phyloP scores from a whole-genome alignment of 2,329 filamentous ascomycete genomes.

The Ophiostoma pallidulum region DNA sequence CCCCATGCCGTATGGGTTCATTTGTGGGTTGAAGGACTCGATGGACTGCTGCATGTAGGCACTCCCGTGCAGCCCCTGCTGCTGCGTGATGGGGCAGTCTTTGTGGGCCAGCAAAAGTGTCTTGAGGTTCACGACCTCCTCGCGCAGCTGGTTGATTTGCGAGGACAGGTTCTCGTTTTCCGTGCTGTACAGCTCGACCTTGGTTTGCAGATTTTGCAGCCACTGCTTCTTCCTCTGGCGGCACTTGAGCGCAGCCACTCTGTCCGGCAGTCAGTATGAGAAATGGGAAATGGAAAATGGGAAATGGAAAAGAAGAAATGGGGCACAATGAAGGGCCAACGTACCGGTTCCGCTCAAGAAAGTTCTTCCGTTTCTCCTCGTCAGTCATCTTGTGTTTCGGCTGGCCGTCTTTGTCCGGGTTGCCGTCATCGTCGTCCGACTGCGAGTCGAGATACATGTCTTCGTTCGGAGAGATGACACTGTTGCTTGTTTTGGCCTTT shows the following conservation, averaged over 20 bases:
- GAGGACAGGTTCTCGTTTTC: constrained; percentile 84
- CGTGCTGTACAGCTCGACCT: constrained; percentile 84
- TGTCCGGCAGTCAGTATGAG: constrained; percentile 32
- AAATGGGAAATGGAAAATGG: background rate
- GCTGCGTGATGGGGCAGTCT: constrained; percentile 86
- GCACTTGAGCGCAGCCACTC: constrained; percentile 92
- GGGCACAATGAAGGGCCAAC: background rate
- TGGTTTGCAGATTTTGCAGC: constrained; percentile 87
- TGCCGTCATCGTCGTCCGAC: constrained; percentile 38
- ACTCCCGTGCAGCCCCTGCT: constrained; percentile 58
- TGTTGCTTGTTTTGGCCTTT: constrained; percentile 52
- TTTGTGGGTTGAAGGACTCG: constrained; percentile 45
- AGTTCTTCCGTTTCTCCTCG: constrained; percentile 97
- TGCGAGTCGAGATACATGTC: constrained; percentile 21
- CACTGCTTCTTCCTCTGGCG: constrained; percentile 98
- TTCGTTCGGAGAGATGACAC: background rate
- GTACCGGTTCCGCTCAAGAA: constrained; percentile 88
- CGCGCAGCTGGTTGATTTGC: constrained; percentile 74
- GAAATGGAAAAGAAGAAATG: background rate
- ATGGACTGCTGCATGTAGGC: constrained; percentile 44
- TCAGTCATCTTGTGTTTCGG: constrained; percentile 82
- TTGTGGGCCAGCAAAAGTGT: constrained; percentile 89
- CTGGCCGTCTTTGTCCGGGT: constrained; percentile 48
- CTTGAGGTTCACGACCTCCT: constrained; percentile 93
- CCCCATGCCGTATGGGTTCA: constrained; percentile 52